Base-by-base conservation (phyloP, 495 filamentous ascomycete species). In the Immersiella caudata region DNA sequence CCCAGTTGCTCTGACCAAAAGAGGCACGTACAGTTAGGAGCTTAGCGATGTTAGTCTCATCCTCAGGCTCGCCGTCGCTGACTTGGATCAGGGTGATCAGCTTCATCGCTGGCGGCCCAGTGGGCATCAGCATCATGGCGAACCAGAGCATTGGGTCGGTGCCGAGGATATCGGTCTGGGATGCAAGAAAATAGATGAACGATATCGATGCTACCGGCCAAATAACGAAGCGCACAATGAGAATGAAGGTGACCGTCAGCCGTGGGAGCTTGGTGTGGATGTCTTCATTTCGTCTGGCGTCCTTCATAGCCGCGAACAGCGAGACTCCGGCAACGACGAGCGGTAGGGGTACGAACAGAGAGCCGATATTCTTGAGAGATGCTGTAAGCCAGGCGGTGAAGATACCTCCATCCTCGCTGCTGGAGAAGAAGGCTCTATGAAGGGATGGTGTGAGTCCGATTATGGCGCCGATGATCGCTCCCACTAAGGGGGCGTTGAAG, bases 71-170 rank as follows among this genome's bases (percentile, higher is more conserved):
- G 0, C 80, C 82, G 7, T 85, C 84, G 40, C 84, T 87, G 3
- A 93, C 82, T 66, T 93, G 89, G 2, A 89, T 83, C 60, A 93
- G 74, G 1, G 87, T 86, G 20, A 87, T 86, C 18, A 92, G 75
- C 64, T 89, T 89, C 84, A 92, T 85, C 0, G 90, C 89, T 1
- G 87, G 86, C 11, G 90, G 90, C 0, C 91, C 91, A 1, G 83
- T 82, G 0, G 91, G 90, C 87, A 93, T 93, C 24, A 93, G 71
- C 89, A 92, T 93, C 82, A 93, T 83, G 9, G 79, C 78, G 71
- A 93, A 93, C 88, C 88, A 93, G 21, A 93, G 73, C 50, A 94
- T 87, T 0, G 91, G 90, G 73, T 94, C 91, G 5, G 79, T 65
- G 8, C 80, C 76, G 1, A 93, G 75, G 8, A 89, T 20, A 20